Evolutionary conservation across 129 eudicot species (phyloP).

Genomic region (Rutidosis leptorrhynchoides): DNA sequence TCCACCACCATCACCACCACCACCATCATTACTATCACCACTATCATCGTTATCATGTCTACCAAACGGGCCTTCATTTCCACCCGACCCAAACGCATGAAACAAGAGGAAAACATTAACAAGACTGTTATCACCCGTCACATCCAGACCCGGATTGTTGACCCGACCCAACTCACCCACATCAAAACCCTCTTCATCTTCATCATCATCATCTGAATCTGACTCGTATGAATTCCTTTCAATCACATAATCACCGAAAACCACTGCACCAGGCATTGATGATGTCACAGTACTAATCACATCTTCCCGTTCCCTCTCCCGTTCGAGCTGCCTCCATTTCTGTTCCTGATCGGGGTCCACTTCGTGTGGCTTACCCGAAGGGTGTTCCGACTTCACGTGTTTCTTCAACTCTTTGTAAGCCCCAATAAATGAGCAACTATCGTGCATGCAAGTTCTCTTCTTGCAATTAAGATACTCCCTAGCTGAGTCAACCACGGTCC

Average conservation of each 20-base stretch:
- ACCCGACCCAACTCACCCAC: conserved; percentile 29
- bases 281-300: conserved; percentile 79
- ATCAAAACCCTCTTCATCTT: conserved; percentile 46
- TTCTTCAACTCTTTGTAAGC: conserved; percentile 69
- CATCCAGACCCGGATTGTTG: conserved; percentile 41
- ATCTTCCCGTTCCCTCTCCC: conserved; percentile 70
- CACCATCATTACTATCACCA: conserved; percentile 35
- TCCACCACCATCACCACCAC: conserved; percentile 26
- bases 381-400: conserved; percentile 75
- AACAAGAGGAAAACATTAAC: conserved; percentile 51
- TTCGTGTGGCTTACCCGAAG: conserved; percentile 72
- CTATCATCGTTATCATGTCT: conserved; percentile 31
- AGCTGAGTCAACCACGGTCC: conserved; percentile 85
- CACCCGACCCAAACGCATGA: conserved; percentile 61
- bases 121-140: conserved; percentile 50
- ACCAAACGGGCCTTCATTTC: conserved; percentile 35
- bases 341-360: conserved; percentile 84
- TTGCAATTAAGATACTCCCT: conserved; percentile 66
- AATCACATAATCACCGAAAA: conserved; percentile 81
- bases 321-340: conserved; percentile 79
- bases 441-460: conserved; percentile 77
- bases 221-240: conserved; percentile 54
- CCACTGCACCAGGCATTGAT: conserved; percentile 82
- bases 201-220: conserved; percentile 52
- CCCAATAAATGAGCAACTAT: conserved; percentile 67